These are phyloP conservation scores for Fusarium sp. DNA, from an alignment of 2,329 filamentous ascomycete genomes.

Conservation along the genomic window DNA sequence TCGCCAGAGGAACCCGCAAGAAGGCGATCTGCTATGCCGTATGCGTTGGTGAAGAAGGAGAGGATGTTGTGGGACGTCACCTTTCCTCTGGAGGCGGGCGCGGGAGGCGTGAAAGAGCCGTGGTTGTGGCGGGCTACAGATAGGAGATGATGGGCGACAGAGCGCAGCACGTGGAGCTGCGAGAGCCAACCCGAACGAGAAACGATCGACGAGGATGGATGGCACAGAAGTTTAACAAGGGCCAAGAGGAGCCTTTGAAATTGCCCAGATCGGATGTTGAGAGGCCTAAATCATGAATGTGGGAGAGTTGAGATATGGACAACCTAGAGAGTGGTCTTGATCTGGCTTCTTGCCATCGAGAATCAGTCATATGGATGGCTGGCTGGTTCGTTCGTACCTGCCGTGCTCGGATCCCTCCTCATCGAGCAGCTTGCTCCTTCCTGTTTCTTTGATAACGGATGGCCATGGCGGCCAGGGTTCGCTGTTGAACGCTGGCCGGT, in stretches of 20 bases:
- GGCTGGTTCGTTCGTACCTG: slow-evolving; percentile 2
- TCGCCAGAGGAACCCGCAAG: slow-evolving; percentile 10
- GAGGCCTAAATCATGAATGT: background rate
- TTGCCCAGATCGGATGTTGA: background rate
- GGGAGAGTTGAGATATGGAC: background rate
- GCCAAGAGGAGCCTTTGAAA: background rate
- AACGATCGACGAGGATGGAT: slow-evolving; percentile 39
- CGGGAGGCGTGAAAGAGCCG: slow-evolving; percentile 31
- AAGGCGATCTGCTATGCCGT: slow-evolving; percentile 21
- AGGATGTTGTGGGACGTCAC: slow-evolving; percentile 37
- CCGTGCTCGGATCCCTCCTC: slow-evolving; percentile 4
- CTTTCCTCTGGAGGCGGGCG: slow-evolving; percentile 19
- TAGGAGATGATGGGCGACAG: slow-evolving; percentile 32
- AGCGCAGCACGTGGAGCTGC: slow-evolving; percentile 43
- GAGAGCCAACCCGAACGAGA: slow-evolving; percentile 37
- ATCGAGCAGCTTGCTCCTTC: slow-evolving; percentile 27
- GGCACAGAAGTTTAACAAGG: slow-evolving; percentile 5
- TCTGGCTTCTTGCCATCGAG: background rate
- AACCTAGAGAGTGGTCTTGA: background rate
- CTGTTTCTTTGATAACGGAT: slow-evolving; percentile 34
- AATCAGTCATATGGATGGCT: slow-evolving; percentile 31
- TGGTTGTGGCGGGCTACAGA: slow-evolving; percentile 39
- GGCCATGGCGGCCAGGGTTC: slow-evolving; percentile 24
- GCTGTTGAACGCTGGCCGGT: slow-evolving; percentile 1
- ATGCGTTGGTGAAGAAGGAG: slow-evolving; percentile 11